Conservation (phyloP, 495 filamentous ascomycete genomes). For the Neurospora sp. region DNA sequence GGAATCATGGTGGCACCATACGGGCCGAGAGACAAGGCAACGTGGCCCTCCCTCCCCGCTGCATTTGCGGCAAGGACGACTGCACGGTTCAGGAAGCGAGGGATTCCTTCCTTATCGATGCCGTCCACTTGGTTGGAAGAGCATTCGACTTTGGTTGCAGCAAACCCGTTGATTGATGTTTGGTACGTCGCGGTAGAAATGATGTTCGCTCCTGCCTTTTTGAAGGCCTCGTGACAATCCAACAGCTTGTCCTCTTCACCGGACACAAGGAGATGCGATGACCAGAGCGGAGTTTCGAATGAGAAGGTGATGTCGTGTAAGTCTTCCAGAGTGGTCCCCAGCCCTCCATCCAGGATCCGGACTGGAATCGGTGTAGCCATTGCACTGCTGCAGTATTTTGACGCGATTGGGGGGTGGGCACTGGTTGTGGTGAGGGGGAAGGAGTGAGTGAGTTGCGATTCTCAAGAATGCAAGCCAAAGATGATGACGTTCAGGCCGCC, state of each 20-base stretch:
- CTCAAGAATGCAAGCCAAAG: neutral
- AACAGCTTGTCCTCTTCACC: conserved; percentile 38
- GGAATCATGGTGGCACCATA: conserved; percentile 58
- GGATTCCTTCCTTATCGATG: conserved; percentile 12
- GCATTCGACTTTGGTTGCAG: conserved; percentile 12
- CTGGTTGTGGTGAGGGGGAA: neutral
- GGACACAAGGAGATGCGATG: conserved; percentile 48
- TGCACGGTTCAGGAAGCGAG: conserved; percentile 20
- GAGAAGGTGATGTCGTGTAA: conserved; percentile 38
- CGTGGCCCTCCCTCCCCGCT: conserved; percentile 7
- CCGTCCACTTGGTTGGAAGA: conserved; percentile 2
- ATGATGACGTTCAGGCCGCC: neutral
- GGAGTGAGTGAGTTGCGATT: neutral
- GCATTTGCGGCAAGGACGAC: conserved; percentile 29
- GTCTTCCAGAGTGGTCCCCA: conserved; percentile 55
- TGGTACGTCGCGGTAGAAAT: conserved; percentile 59
- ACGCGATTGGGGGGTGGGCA: neutral
- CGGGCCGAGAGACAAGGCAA: conserved; percentile 50
- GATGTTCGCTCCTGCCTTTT: conserved; percentile 43
- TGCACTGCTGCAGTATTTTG: neutral
- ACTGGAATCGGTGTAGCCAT: conserved; percentile 18
- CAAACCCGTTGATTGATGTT: conserved; percentile 44
- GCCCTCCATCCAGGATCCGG: conserved; percentile 52
- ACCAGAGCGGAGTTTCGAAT: conserved; percentile 48
- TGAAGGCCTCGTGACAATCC: conserved; percentile 45